phyloP scores from a whole-genome alignment of 176 grass and related monocot genomes.

The Cymbopogon citratus region DNA sequence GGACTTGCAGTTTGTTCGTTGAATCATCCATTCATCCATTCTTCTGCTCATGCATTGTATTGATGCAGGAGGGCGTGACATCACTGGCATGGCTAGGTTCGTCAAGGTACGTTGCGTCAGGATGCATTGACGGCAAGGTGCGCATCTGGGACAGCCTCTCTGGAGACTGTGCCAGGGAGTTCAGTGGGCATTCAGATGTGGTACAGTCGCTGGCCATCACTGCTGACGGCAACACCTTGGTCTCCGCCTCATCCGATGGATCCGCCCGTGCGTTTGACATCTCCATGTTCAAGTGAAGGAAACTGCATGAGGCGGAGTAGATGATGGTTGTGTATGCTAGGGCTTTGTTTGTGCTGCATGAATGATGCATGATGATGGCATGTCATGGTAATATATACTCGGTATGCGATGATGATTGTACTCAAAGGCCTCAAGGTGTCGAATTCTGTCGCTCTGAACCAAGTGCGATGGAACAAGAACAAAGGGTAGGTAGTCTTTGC shows the following conservation, averaged over 20 bases:
- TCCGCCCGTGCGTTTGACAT: conserved; percentile 47
- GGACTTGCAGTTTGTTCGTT: neutral
- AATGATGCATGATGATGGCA: too few relatives aligned
- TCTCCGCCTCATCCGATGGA: conserved; percentile 63
- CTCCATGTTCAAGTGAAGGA: conserved; percentile 36
- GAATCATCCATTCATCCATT: neutral
- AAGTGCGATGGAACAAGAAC: too few relatives aligned
- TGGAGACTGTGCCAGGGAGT: conserved; percentile 39
- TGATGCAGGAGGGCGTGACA: conserved; percentile 58
- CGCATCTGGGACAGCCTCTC: conserved; percentile 89
- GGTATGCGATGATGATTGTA: too few relatives aligned
- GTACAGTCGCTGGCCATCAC: conserved; percentile 58
- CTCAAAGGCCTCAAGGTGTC: too few relatives aligned
- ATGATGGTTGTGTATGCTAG: too few relatives aligned
- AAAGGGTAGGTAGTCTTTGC: too few relatives aligned
- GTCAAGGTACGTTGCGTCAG: conserved; percentile 67
- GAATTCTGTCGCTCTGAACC: too few relatives aligned
- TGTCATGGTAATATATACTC: too few relatives aligned
- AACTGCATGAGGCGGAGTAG: too few relatives aligned
- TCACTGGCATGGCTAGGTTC: conserved; percentile 56
- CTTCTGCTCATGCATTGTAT: neutral
- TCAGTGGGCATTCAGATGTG: conserved; percentile 46
- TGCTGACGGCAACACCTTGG: conserved; percentile 33
- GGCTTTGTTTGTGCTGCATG: too few relatives aligned
- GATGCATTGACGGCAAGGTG: conserved; percentile 70